Conservation (phyloP, 2,329 filamentous ascomycete species). For the Phyllosticta capitalensis region DNA sequence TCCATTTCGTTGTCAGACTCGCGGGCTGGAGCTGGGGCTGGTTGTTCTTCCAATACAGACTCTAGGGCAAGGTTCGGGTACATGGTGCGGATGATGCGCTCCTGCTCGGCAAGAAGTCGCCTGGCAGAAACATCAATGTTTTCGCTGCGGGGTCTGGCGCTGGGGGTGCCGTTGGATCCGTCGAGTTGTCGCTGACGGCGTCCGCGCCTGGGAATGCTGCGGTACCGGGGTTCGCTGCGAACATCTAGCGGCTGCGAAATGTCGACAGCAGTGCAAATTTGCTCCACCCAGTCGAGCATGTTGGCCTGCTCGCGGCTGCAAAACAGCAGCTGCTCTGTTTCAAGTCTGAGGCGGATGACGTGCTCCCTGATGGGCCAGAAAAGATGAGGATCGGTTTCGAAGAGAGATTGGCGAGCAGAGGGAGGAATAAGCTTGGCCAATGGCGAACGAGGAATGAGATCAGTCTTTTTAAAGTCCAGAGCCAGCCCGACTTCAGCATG, state of each 20-base stretch:
- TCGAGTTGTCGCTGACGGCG: constrained; percentile 29
- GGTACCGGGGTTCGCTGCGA: constrained; percentile 40
- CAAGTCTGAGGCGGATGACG: constrained; percentile 61
- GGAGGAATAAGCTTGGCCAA: constrained; percentile 37
- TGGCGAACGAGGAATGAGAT: constrained; percentile 34
- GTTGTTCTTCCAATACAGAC: constrained; percentile 4
- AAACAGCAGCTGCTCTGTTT: constrained; percentile 65
- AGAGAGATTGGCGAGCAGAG: constrained; percentile 29
- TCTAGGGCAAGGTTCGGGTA: constrained; percentile 34
- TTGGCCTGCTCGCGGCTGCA: constrained; percentile 55
- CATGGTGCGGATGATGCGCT: constrained; percentile 37
- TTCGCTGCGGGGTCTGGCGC: constrained; percentile 14
- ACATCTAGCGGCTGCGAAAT: constrained; percentile 54
- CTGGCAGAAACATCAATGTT: constrained; percentile 26
- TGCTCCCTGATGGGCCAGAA: constrained; percentile 42
- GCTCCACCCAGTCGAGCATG: constrained; percentile 61
- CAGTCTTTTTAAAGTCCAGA: constrained; percentile 56
- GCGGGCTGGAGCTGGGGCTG: constrained; percentile 11
- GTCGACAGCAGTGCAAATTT: constrained; percentile 58
- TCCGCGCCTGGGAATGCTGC: constrained; percentile 37
- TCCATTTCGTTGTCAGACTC: constrained; percentile 28
- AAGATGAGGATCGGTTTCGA: constrained; percentile 37
- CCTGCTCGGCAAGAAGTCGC: constrained; percentile 37
- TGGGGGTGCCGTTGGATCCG: constrained; percentile 5
- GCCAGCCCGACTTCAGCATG: constrained; percentile 69